Evolutionary conservation across 345 rosid species (phyloP).

Genomic region (Durio zibethinus): DNA sequence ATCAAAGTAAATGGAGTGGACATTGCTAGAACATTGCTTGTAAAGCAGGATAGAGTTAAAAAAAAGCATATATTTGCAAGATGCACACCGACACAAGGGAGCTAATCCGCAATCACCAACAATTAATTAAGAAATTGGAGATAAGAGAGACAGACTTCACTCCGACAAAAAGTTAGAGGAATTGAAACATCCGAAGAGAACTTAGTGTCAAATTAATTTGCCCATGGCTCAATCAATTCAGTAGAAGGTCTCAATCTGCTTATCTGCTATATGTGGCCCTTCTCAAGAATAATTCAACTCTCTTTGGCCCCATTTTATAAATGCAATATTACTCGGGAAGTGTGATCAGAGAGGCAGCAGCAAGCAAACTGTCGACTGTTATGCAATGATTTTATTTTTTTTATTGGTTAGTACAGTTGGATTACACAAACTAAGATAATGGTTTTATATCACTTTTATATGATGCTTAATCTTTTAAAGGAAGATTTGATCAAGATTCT

Average conservation of each 20-base stretch:
- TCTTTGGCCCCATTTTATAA: background rate
- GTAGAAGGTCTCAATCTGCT: constrained; percentile 7
- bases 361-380: too few relatives aligned
- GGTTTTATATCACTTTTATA: background rate
- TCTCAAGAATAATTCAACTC: background rate
- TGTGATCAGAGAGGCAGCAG: too few relatives aligned
- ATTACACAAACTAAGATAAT: background rate
- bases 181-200: background rate
- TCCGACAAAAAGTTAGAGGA: background rate
- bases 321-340: background rate
- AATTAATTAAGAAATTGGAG: background rate
- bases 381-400: too few relatives aligned
- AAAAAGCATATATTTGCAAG: background rate
- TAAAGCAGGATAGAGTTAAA: background rate
- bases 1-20: background rate
- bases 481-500: background rate
- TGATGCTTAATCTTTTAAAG: background rate
- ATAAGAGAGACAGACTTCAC: constrained; percentile 3
- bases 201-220: background rate
- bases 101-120: background rate
- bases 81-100: background rate
- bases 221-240: background rate
- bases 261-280: background rate
- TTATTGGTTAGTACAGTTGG: constrained; percentile 3
- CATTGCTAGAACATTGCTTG: background rate